These are phyloP conservation scores for Saprolegnia diclina DNA, from an alignment of 352 stramenopile species.

Conservation along the genomic window DNA sequence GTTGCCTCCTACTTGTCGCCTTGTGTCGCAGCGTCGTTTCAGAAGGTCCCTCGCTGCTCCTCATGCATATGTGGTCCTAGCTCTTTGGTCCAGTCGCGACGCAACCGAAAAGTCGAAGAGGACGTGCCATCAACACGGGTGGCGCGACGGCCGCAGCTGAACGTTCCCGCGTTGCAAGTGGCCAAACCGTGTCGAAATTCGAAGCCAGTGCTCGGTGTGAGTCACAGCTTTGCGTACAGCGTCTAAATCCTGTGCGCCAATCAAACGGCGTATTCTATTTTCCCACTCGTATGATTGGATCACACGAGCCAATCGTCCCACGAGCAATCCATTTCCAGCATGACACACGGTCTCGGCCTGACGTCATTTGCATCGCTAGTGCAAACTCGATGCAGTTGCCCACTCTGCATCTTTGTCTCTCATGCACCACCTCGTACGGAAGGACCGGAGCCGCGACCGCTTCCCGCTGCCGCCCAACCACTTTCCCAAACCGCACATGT, in stretches of 20 bases:
- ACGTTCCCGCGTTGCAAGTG: background rate
- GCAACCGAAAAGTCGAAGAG: too few relatives aligned
- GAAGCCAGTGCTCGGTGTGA: background rate
- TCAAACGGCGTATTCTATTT: background rate
- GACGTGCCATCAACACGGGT: background rate
- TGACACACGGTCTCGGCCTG: background rate
- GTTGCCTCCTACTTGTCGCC: background rate
- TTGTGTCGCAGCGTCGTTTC: background rate
- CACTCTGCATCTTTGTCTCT: background rate
- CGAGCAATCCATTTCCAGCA: background rate
- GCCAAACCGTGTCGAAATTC: background rate
- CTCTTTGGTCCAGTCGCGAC: too few relatives aligned
- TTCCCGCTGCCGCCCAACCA: slow-evolving; percentile 18
- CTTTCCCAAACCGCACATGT: slow-evolving; percentile 15
- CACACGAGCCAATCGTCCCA: background rate
- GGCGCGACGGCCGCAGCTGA: too few relatives aligned
- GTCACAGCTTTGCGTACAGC: background rate
- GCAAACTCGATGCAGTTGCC: background rate
- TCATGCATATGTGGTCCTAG: too few relatives aligned
- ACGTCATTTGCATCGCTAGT: background rate
- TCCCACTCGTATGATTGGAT: background rate
- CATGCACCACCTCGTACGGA: background rate
- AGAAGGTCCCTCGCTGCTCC: background rate
- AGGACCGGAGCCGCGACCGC: background rate
- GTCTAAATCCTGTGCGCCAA: background rate